Conservation (phyloP, 164 flowering plant genomes). For the Berberis thunbergii region DNA sequence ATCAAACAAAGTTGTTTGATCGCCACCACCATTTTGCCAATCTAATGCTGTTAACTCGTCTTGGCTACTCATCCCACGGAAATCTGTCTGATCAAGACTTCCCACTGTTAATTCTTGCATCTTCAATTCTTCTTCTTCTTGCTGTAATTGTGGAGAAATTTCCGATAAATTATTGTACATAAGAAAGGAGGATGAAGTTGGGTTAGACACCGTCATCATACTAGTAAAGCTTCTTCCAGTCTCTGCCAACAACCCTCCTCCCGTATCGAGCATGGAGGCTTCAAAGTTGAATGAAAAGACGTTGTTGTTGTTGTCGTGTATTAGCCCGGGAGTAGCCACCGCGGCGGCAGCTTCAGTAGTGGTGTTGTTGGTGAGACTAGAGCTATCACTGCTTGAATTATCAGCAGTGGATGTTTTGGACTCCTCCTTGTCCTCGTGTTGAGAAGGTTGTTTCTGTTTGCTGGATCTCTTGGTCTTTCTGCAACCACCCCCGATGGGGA, state of each 20-base stretch:
- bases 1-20: conserved; percentile 41
- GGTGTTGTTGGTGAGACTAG: conserved; percentile 23
- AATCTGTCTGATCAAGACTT: conserved; percentile 30
- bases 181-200: neutral
- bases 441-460: conserved; percentile 12
- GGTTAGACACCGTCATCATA: conserved; percentile 35
- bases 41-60: conserved; percentile 36
- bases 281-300: conserved; percentile 15
- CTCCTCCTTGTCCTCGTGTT: conserved; percentile 3
- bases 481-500: conserved; percentile 80
- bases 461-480: conserved; percentile 38
- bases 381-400: conserved; percentile 39
- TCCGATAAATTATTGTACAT: conserved; percentile 11
- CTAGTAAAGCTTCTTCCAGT: conserved; percentile 46
- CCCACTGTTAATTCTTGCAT: conserved; percentile 23
- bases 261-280: conserved; percentile 13
- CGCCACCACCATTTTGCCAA: conserved; percentile 35
- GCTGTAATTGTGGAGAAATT: conserved; percentile 16
- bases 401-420: conserved; percentile 13
- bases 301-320: conserved; percentile 3
- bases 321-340: conserved; percentile 8
- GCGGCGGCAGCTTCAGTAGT: conserved; percentile 12
- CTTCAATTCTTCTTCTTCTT: conserved; percentile 22
- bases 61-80: conserved; percentile 16
- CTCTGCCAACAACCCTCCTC: conserved; percentile 24